Percentiles rank a stretch among this genome's conserved stretches.
Conservation (phyloP, 257 asterid genomes). For the Asclepias syriaca region DNA sequence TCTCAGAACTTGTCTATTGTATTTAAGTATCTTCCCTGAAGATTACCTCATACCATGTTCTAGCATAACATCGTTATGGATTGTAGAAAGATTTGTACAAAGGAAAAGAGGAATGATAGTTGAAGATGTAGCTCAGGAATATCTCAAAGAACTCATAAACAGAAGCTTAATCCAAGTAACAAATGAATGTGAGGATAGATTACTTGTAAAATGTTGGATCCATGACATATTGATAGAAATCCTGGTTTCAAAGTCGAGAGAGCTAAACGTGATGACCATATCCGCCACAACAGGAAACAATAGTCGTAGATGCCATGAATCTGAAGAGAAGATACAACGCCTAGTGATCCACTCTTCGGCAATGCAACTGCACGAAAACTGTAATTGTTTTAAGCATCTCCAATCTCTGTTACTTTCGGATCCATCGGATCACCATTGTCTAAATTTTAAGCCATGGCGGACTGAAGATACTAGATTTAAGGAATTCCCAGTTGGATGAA, state of each 20-base stretch:
- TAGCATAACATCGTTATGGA: constrained; percentile 24
- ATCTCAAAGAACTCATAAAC: constrained; percentile 20
- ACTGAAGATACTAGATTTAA: constrained; percentile 14
- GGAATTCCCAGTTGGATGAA: constrained; percentile 3
- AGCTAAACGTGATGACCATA: constrained; percentile 1
- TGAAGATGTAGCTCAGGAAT: constrained; percentile 25
- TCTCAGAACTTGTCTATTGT: constrained; percentile 22
- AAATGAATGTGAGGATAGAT: not conserved
- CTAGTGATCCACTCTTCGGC: not conserved
- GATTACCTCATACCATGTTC: constrained; percentile 4
- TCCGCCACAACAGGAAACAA: not conserved
- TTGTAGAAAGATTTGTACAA: constrained; percentile 31
- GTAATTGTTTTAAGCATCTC: not conserved
- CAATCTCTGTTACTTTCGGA: constrained; percentile 19
- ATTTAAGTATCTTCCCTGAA: constrained; percentile 26
- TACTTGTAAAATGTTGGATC: constrained; percentile 7
- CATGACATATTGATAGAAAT: constrained; percentile 22
- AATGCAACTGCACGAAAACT: not conserved
- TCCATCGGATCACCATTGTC: not conserved
- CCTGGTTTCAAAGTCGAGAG: not conserved
- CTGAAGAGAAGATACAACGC: constrained; percentile 4
- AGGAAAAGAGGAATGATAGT: constrained; percentile 8
- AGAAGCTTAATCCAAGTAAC: constrained; percentile 19
- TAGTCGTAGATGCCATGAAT: not conserved
- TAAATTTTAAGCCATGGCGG: not conserved